These are phyloP conservation scores for Xerophyta viscosa DNA, from an alignment of 106 monocot genomes.

Conservation along the genomic window DNA sequence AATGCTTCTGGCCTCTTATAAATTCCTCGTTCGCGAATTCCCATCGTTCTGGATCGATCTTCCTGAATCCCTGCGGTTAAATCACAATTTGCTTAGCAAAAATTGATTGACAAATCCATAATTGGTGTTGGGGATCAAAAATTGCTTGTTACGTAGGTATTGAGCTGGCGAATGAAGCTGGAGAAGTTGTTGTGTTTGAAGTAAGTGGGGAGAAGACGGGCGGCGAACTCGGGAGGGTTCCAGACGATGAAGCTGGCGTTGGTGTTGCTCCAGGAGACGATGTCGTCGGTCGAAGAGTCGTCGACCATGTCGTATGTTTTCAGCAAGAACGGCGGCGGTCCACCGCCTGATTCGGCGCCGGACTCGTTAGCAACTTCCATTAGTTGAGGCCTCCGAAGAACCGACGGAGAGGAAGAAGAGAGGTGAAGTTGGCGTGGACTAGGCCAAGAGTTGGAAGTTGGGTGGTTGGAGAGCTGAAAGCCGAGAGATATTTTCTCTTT, in stretches of 20 bases:
- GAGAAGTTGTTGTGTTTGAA: constrained; percentile 99
- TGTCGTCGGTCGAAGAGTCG: constrained; percentile 60
- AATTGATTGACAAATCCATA: too few species aligned
- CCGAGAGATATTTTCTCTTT: too few species aligned
- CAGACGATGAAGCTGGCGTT: constrained; percentile 82
- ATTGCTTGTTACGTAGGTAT: constrained; percentile 97
- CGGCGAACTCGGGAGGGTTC: constrained; percentile 82
- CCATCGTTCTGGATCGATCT: constrained; percentile 87
- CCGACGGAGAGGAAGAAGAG: too few species aligned
- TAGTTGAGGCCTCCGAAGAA: too few species aligned
- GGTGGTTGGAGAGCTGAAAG: too few species aligned
- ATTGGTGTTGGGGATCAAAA: too few species aligned
- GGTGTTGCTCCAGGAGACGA: constrained; percentile 74
- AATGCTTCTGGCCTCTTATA: constrained; percentile 62
- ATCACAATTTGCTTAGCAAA: too few species aligned
- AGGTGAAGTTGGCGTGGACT: too few species aligned
- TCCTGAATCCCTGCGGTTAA: constrained; percentile 97
- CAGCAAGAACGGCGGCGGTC: constrained; percentile 80
- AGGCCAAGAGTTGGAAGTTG: too few species aligned
- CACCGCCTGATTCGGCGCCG: constrained; percentile 23
- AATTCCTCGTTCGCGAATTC: constrained; percentile 85
- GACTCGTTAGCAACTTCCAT: neutral
- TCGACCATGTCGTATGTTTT: constrained; percentile 98
- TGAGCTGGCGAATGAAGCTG: constrained; percentile 99
- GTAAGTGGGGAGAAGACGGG: constrained; percentile 72